Conservation (phyloP, 768 basidiomycete species). For the Coprinopsis strossmayeri region DNA sequence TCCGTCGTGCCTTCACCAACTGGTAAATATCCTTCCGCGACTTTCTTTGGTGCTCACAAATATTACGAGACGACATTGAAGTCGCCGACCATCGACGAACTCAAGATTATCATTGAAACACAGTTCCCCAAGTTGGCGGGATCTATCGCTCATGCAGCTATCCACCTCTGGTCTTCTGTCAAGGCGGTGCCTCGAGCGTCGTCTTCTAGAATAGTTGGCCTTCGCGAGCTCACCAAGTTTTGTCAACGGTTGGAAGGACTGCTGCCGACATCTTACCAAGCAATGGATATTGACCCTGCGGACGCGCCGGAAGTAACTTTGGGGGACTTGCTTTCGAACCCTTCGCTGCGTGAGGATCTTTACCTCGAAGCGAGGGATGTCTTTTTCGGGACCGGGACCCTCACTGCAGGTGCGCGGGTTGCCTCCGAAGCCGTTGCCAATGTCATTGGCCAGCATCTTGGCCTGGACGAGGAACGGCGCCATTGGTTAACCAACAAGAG, state of each 20-base stretch:
- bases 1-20: constrained; percentile 47
- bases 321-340: constrained; percentile 55
- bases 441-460: constrained; percentile 55
- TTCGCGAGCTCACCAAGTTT: constrained; percentile 81
- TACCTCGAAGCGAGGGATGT: constrained; percentile 86
- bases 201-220: constrained; percentile 56
- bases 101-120: constrained; percentile 60
- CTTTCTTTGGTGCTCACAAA: constrained; percentile 83
- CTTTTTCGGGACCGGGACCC: constrained; percentile 73
- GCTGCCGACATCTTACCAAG: constrained; percentile 41
- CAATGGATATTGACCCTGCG: constrained; percentile 34
- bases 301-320: constrained; percentile 23
- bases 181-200: constrained; percentile 40
- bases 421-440: constrained; percentile 44
- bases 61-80: constrained; percentile 65
- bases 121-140: constrained; percentile 61
- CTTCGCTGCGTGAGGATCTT: constrained; percentile 77
- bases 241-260: constrained; percentile 65
- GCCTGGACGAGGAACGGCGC: constrained; percentile 61
- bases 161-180: constrained; percentile 65
- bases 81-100: constrained; percentile 59
- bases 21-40: constrained; percentile 46
- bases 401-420: constrained; percentile 43
- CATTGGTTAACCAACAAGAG: constrained; percentile 64
- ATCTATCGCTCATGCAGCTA: constrained; percentile 39